phyloP scores from a whole-genome alignment of 2,329 filamentous ascomycete species.

The Scedosporium boydii region DNA sequence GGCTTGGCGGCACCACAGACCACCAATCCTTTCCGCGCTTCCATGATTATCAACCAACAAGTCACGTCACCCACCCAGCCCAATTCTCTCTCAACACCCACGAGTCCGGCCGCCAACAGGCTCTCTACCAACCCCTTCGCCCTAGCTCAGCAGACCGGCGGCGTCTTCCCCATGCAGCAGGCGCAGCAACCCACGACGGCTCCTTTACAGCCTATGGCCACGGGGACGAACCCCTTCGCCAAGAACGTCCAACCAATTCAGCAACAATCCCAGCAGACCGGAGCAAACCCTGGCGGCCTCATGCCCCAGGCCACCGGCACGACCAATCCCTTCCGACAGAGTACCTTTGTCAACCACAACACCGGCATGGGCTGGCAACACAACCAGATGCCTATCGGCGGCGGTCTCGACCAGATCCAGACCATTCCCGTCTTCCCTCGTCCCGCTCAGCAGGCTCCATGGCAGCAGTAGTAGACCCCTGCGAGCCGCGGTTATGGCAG shows the following conservation, averaged over 20 bases:
- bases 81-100: conserved; percentile 28
- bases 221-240: conserved; percentile 52
- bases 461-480: conserved; percentile 37
- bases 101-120: conserved; percentile 35
- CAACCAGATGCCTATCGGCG: conserved; percentile 68
- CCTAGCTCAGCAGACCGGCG: conserved; percentile 31
- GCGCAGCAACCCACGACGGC: conserved; percentile 17
- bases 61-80: conserved; percentile 42
- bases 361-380: conserved; percentile 87
- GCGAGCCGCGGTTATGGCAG: not conserved
- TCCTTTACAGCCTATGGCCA: conserved; percentile 33
- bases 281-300: conserved; percentile 35
- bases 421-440: conserved; percentile 82
- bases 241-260: conserved; percentile 24
- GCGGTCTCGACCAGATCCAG: conserved; percentile 66
- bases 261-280: conserved; percentile 29
- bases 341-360: conserved; percentile 77
- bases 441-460: conserved; percentile 54
- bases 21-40: conserved; percentile 92
- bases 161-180: conserved; percentile 10
- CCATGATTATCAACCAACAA: conserved; percentile 60
- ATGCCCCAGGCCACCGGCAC: conserved; percentile 73
- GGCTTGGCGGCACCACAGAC: conserved; percentile 44
- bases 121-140: conserved; percentile 86
- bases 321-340: conserved; percentile 92